These are phyloP conservation scores for Boeremia lycopersici DNA, from an alignment of 2,329 filamentous ascomycete species.

Conservation along the genomic window DNA sequence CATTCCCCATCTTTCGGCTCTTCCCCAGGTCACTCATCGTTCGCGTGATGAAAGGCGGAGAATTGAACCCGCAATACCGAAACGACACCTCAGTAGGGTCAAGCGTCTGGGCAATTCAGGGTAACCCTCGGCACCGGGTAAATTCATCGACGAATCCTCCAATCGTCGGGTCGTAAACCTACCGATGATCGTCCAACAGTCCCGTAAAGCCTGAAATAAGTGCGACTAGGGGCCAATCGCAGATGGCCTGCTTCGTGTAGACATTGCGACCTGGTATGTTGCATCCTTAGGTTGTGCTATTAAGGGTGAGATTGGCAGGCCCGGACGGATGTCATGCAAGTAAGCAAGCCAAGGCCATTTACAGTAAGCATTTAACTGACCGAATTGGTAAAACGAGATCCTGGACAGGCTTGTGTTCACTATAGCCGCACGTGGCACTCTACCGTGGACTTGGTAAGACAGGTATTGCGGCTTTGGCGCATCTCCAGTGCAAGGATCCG, in stretches of 20 bases:
- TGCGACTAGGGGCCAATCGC: constrained; percentile 15
- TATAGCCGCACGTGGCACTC: neutral
- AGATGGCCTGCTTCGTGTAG: neutral
- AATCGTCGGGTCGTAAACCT: constrained; percentile 23
- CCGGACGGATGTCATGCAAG: constrained; percentile 2
- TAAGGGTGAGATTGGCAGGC: neutral
- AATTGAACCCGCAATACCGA: constrained; percentile 35
- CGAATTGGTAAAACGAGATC: neutral
- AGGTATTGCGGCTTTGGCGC: neutral
- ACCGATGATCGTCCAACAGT: constrained; percentile 21
- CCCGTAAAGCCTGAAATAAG: constrained; percentile 2
- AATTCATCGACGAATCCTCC: constrained; percentile 26
- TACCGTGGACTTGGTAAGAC: neutral
- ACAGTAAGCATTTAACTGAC: neutral
- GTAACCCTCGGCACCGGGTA: constrained; percentile 33
- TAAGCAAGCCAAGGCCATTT: constrained; percentile 2
- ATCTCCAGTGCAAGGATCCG: neutral
- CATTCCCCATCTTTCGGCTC: constrained; percentile 9
- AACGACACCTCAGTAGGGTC: constrained; percentile 24
- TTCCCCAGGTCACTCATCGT: constrained; percentile 32
- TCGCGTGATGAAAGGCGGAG: constrained; percentile 7
- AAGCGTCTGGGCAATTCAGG: constrained; percentile 32
- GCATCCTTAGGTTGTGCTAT: constrained; percentile 18
- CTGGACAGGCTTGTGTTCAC: neutral
- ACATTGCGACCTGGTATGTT: constrained; percentile 13